Evolutionary conservation across 352 stramenopile species (phyloP).

Genomic region (Aphanomyces euteiches): DNA sequence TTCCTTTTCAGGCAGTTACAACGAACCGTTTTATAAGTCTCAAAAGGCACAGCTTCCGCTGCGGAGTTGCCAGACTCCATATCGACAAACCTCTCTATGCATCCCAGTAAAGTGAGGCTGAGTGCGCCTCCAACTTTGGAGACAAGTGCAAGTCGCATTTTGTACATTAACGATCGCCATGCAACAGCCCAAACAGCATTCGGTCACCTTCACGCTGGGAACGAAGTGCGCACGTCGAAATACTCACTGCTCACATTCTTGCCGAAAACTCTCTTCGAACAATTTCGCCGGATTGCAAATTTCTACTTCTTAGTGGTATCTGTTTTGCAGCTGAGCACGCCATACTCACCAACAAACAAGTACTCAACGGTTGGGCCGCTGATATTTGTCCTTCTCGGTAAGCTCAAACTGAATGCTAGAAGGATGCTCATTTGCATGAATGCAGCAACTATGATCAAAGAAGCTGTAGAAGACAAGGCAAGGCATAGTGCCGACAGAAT

Average conservation of each 20-base stretch:
- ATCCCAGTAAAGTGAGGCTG: too few relatives aligned
- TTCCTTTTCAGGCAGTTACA: too few relatives aligned
- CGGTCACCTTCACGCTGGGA: constrained; percentile 28
- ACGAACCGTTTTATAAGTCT: too few relatives aligned
- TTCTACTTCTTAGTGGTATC: constrained; percentile 97
- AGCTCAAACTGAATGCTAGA: not conserved
- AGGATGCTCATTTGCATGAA: constrained; percentile 5
- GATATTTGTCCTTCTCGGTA: constrained; percentile 59
- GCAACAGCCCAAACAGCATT: not conserved
- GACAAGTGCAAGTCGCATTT: constrained; percentile 35
- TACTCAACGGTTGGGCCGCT: constrained; percentile 84
- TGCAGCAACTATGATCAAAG: constrained; percentile 82
- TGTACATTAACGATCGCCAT: constrained; percentile 62
- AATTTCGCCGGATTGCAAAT: constrained; percentile 95
- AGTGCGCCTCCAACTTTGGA: too few relatives aligned
- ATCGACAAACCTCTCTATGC: too few relatives aligned
- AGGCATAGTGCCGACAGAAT: constrained; percentile 66
- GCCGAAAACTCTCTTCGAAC: constrained; percentile 92
- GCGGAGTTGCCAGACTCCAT: too few relatives aligned
- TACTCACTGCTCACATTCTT: constrained; percentile 95
- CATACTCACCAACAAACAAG: constrained; percentile 82
- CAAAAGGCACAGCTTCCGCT: too few relatives aligned
- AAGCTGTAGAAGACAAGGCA: constrained; percentile 69
- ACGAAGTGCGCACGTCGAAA: constrained; percentile 85
- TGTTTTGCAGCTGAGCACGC: constrained; percentile 90